Evolutionary conservation across 106 monocot genomes (phyloP).

Genomic region (Vanilla planifolia): DNA sequence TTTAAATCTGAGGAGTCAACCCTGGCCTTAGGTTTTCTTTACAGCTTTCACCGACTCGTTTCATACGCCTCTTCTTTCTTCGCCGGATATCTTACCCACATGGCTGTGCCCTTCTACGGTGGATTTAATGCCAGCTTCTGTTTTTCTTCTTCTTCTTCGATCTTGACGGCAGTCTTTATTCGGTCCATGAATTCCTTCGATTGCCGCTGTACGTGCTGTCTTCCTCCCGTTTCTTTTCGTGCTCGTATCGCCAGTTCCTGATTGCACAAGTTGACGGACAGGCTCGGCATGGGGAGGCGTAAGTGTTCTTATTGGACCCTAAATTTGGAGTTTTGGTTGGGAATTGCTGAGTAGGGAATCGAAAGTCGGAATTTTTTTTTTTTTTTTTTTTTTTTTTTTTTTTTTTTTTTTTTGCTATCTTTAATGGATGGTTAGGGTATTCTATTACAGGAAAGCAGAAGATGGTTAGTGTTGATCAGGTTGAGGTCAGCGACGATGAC

Average conservation of each 20-base stretch:
- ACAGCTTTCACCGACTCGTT: background rate
- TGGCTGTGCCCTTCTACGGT: conserved; percentile 1
- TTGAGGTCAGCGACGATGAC: conserved; percentile 70
- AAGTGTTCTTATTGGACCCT: background rate
- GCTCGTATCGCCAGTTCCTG: background rate
- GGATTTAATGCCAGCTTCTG: background rate
- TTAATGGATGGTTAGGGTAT: background rate
- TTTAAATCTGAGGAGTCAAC: no score
- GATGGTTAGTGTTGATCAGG: conserved; percentile 29
- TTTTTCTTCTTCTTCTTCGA: conserved; percentile 9
- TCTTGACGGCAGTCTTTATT: background rate
- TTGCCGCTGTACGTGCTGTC: background rate
- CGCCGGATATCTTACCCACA: background rate
- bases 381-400: background rate
- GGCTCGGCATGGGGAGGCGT: conserved; percentile 7
- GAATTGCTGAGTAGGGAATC: background rate
- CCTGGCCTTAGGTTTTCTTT: background rate
- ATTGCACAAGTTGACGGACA: background rate
- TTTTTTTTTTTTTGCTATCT: no score
- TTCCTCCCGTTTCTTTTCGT: conserved; percentile 7
- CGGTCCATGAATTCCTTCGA: background rate
- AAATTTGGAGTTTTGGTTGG: background rate
- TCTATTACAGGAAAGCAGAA: conserved; percentile 30
- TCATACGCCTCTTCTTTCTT: background rate
- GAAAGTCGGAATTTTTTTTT: background rate